A percentile compares a stretch with the other conserved stretches of the same genome.
Conservation (phyloP, 2,329 filamentous ascomycete species). For the Aspergillus fumigatiaffinis region DNA sequence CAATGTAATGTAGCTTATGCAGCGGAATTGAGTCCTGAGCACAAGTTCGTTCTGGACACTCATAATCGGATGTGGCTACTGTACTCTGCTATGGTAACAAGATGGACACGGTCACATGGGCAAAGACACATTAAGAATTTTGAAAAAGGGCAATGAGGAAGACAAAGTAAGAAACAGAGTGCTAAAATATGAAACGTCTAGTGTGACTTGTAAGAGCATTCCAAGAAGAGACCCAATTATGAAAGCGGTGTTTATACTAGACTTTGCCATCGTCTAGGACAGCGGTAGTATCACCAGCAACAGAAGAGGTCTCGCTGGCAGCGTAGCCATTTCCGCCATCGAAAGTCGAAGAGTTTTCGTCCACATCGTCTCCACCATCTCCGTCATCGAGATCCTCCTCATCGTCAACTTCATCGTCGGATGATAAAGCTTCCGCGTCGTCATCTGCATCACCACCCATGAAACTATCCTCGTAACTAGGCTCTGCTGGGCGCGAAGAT, state of each 20-base stretch:
- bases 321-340: constrained; percentile 31
- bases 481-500: constrained; percentile 18
- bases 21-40: not conserved
- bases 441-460: constrained; percentile 25
- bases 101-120: not conserved
- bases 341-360: constrained; percentile 31
- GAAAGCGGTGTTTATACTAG: not conserved
- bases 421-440: constrained; percentile 22
- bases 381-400: constrained; percentile 38
- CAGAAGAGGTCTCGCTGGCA: constrained; percentile 31
- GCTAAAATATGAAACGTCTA: constrained; percentile 10
- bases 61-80: not conserved
- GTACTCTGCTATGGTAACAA: not conserved
- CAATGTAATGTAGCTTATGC: too few relatives aligned
- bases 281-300: constrained; percentile 13
- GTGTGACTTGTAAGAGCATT: not conserved
- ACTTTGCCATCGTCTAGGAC: constrained; percentile 13
- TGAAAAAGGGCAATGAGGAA: too few relatives aligned
- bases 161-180: constrained; percentile 8
- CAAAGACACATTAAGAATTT: not conserved
- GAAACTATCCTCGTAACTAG: constrained; percentile 25
- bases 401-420: constrained; percentile 27
- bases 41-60: not conserved
- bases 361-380: constrained; percentile 24
- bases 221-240: not conserved